These are phyloP conservation scores for Dothistroma pini DNA, from an alignment of 2,329 filamentous ascomycete genomes.

Conservation along the genomic window DNA sequence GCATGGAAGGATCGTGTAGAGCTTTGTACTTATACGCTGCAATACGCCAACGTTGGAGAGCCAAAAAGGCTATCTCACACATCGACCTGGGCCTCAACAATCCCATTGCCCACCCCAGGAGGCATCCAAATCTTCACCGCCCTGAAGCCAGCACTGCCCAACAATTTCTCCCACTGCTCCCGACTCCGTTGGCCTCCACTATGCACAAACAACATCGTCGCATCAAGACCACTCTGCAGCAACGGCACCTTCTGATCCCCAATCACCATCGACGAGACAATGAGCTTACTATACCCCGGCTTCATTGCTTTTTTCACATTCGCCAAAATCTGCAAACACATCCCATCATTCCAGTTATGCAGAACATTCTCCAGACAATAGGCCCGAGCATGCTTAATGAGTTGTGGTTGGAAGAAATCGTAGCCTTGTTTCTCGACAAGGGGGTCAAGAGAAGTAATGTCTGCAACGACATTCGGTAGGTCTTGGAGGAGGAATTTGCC, in stretches of 20 bases:
- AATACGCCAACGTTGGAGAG: too few relatives aligned
- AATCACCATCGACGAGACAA: conserved; percentile 20
- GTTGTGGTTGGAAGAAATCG: conserved; percentile 14
- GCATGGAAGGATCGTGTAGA: too few relatives aligned
- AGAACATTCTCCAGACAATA: conserved; percentile 13
- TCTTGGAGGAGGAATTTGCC: conserved; percentile 18
- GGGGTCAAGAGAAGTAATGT: neutral
- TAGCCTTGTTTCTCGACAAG: conserved; percentile 8
- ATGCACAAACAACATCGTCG: conserved; percentile 7
- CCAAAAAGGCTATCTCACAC: neutral
- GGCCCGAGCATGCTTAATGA: conserved; percentile 6
- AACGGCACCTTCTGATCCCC: conserved; percentile 23
- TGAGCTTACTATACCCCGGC: conserved; percentile 16
- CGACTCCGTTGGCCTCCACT: neutral
- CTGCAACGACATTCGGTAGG: conserved; percentile 14
- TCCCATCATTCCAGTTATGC: conserved; percentile 14
- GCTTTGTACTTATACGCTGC: too few relatives aligned
- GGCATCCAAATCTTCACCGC: conserved; percentile 15
- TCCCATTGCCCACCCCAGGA: conserved; percentile 15
- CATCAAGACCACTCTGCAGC: conserved; percentile 6
- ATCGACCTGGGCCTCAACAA: conserved; percentile 11
- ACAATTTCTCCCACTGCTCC: conserved; percentile 3
- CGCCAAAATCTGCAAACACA: neutral
- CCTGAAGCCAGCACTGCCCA: conserved; percentile 7
- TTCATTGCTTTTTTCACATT: conserved; percentile 9